Evolutionary conservation across 176 grass and related monocot species (phyloP).

Genomic region (Canna indica): DNA sequence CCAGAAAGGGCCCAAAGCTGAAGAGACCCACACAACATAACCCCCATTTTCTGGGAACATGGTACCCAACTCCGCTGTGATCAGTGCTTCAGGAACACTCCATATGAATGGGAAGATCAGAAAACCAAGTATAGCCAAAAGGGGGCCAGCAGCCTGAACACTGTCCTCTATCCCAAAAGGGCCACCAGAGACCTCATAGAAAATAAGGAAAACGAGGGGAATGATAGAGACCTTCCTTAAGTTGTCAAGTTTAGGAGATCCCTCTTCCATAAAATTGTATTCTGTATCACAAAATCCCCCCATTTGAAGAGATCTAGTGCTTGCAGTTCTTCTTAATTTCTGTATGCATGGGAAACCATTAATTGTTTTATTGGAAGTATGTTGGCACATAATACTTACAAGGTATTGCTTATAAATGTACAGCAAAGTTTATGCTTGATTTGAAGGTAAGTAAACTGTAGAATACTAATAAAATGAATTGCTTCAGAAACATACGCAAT

Average conservation of each 20-base stretch:
- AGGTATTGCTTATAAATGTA: background rate
- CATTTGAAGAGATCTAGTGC: constrained; percentile 1
- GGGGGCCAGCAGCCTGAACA: constrained; percentile 42
- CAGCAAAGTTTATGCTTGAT: background rate
- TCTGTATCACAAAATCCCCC: background rate
- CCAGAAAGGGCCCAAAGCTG: constrained; percentile 58
- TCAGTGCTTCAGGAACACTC: constrained; percentile 64
- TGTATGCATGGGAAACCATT: background rate
- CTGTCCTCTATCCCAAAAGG: constrained; percentile 64
- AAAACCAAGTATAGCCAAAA: constrained; percentile 55
- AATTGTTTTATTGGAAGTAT: background rate
- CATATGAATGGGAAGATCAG: constrained; percentile 65
- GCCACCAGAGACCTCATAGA: constrained; percentile 68
- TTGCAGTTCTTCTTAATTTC: background rate
- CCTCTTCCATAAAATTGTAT: background rate
- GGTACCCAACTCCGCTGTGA: constrained; percentile 66
- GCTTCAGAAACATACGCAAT: background rate
- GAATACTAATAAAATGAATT: background rate
- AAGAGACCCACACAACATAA: constrained; percentile 55
- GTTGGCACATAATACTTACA: no score
- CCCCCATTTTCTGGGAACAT: constrained; percentile 73
- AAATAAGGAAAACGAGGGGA: constrained; percentile 67
- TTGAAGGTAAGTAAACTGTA: no score
- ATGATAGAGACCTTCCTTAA: constrained; percentile 50
- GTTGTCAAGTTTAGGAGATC: background rate